phyloP scores from a whole-genome alignment of 2,329 filamentous ascomycete species.

The Myotisia sp. region DNA sequence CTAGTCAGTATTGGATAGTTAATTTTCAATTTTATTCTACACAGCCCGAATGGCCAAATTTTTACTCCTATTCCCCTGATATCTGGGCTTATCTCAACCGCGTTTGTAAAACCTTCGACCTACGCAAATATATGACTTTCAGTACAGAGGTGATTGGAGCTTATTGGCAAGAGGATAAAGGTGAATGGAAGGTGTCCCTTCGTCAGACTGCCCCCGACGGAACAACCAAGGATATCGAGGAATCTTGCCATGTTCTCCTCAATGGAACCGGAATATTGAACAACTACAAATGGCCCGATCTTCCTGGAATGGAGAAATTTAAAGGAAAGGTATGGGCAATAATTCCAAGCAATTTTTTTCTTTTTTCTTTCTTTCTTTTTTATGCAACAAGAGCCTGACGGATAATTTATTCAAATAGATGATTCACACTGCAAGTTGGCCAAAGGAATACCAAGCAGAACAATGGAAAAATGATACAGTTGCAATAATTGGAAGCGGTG shows the following conservation, averaged over 20 bases:
- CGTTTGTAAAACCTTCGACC: slow-evolving; percentile 35
- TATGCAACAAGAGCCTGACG: too few relatives aligned
- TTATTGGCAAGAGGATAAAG: slow-evolving; percentile 36
- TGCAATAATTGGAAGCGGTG: slow-evolving; percentile 23
- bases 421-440: slow-evolving; percentile 33
- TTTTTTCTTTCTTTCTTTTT: background rate
- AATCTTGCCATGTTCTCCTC: slow-evolving; percentile 24
- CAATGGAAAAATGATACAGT: slow-evolving; percentile 26
- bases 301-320: slow-evolving; percentile 35
- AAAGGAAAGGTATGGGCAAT: slow-evolving; percentile 22
- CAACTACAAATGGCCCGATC: slow-evolving; percentile 33
- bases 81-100: slow-evolving; percentile 37
- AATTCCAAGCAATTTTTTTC: background rate
- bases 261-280: slow-evolving; percentile 29
- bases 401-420: slow-evolving; percentile 17
- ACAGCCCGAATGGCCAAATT: slow-evolving; percentile 35
- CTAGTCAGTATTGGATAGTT: background rate
- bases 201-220: slow-evolving; percentile 25
- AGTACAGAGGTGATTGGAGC: slow-evolving; percentile 34
- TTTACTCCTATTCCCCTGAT: slow-evolving; percentile 34
- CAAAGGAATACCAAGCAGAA: slow-evolving; percentile 28
- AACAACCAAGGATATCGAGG: slow-evolving; percentile 20
- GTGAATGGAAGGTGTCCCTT: slow-evolving; percentile 38
- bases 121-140: slow-evolving; percentile 41
- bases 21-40: background rate